Evolutionary conservation across 192 early-diverging fungal species (phyloP), one percentile per base, ranked within the genome.

Genomic region (Lobosporangium transversale): DNA sequence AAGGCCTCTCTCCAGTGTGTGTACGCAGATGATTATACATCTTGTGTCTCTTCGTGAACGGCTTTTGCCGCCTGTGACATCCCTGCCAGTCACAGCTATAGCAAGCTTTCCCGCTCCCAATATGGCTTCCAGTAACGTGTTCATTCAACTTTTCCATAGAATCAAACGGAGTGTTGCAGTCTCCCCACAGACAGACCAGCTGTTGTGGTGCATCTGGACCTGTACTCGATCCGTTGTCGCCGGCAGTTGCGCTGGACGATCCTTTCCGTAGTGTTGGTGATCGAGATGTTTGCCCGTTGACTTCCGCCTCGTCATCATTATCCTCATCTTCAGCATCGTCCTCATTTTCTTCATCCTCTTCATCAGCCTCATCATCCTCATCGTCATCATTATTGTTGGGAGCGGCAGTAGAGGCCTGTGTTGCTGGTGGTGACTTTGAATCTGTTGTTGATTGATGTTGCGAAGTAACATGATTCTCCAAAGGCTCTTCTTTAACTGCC

Each of bases 1-100:
- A 92, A 23, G 91, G 91, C 26, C 86, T 80, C 79, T 92, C 90
- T 31, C 90, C 90, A 7, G 90, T 92, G 59, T 92, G 91, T 0
- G 85, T 89, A 14, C 91, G 85, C 65, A 90, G 64, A 61, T 92
- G 91, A 49, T 90, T 90, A 37, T 84, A 87, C 67, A 92, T 81
- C 60, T 92, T 92, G 59, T 90, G 89, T 10, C 89, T 66, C 69
- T 90, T 88, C 18, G 87, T 79, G 70, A 92, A 92, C 21, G 90
- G 87, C 68, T 83, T 82, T 32, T 70, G 51, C 33, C 54, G 55
- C 66, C 81, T 70, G 9, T 64, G 70, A 30, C 84, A 85, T 3
- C 76, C 73, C 50, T 80, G 68, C 84, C 84, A 85, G 8, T 79
- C 76, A 27, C 84, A 85, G 40, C 69, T 69, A 29, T 85, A 85